Evolutionary conservation across 2,329 filamentous ascomycete species (phyloP).

Genomic region (Arthrinium phaeospermum): DNA sequence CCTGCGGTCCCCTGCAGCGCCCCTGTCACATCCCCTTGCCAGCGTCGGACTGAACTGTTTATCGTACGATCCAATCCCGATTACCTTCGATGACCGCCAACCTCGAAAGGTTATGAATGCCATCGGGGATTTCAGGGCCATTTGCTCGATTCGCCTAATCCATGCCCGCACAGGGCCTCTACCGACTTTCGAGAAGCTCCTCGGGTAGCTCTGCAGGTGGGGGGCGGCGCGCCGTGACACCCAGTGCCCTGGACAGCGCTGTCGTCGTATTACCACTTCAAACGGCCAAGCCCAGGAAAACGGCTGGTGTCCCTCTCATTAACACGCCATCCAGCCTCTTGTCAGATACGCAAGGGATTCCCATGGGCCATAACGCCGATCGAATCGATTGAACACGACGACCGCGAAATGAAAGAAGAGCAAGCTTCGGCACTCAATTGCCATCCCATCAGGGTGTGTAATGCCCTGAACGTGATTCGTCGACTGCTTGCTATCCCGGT

Average conservation of each 20-base stretch:
- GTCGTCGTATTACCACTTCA: constrained; percentile 4
- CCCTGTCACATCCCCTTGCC: not conserved
- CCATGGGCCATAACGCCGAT: not conserved
- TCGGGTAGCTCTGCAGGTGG: not conserved
- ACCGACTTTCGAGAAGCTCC: constrained; percentile 1
- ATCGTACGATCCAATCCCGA: constrained; percentile 15
- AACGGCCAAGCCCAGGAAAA: constrained; percentile 13
- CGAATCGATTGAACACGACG: not conserved
- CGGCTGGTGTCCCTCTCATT: not conserved
- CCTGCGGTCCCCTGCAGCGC: not conserved
- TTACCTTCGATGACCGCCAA: constrained; percentile 12
- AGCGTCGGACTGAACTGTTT: not conserved
- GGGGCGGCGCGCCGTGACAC: not conserved
- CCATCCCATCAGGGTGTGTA: not conserved
- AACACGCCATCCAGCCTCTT: not conserved
- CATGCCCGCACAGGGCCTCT: not conserved
- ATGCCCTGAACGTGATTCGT: not conserved
- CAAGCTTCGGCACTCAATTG: not conserved
- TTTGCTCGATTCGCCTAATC: not conserved
- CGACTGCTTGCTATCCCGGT: not conserved
- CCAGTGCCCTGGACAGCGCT: not conserved
- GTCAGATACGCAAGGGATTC: not conserved
- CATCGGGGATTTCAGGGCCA: not conserved
- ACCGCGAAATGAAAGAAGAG: not conserved
- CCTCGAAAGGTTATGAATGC: constrained; percentile 10